Evolutionary conservation across 306 rosid genomes (phyloP), one percentile per base, ranked within the genome.

Genomic region (Vigna unguiculata): DNA sequence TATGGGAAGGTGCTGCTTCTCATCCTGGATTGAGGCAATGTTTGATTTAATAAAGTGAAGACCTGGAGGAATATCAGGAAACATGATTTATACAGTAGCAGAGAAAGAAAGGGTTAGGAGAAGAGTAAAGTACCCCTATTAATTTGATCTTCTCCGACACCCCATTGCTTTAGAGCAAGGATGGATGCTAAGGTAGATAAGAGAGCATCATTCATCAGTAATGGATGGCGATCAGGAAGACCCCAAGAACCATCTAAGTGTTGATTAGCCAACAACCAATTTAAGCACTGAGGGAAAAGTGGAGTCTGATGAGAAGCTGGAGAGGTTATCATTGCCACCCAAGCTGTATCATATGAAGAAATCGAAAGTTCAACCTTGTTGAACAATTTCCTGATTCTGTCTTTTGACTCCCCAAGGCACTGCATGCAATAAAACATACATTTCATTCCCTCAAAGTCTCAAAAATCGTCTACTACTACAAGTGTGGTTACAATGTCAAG

Each of bases 261-360:
- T 84, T 94, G 98, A 80, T 89, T 88, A 21, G 84, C 85, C 69
- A 89, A 76, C 54, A 92, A 81, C 96, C 98, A 94, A 45, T 88
- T 79, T 65, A 94, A 59, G 58, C 97, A 90, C 45, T 85, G 83
- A 16, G 96, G 98, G 73, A 91, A 94, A 78, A 83, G 81, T 8
- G 97, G 98, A 24, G 74, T 68, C 14, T 52, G 52, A 8, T 72
- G 63, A 48, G 93, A 86, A 78, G 82, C 66, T 45, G 87, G 85
- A 46, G 93, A 89, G 71, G 93, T 91, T 74, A 90, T 73, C 98
- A 89, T 90, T 32, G 98, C 98, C 64, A 94, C 94, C 97, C 96
- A 87, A 77, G 98, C 96, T 5, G 98, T 94, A 81, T 94, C 96
- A 72, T 92, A 94, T 1, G 91, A 86, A 63, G 98, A 94, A 71